phyloP scores from a whole-genome alignment of 2,329 filamentous ascomycete genomes.

The Scedosporium boydii region DNA sequence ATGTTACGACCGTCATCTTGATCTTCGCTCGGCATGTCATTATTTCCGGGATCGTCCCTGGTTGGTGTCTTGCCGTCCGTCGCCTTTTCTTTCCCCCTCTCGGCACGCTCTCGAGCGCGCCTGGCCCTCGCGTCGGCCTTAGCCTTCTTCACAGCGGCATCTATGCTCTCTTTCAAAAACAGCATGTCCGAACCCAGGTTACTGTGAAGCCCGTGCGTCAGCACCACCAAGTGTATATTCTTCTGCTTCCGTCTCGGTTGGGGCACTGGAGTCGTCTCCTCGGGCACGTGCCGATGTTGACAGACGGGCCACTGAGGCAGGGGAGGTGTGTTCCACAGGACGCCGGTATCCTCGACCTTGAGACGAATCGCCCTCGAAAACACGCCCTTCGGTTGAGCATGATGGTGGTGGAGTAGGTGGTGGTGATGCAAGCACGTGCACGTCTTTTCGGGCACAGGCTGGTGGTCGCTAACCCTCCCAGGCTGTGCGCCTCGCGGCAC shows the following conservation, averaged over 20 bases:
- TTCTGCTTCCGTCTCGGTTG: constrained; percentile 47
- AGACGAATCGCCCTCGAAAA: constrained; percentile 74
- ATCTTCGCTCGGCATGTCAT: constrained; percentile 6
- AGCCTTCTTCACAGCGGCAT: constrained; percentile 67
- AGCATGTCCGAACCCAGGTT: constrained; percentile 96
- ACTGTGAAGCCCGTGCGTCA: constrained; percentile 92
- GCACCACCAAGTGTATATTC: constrained; percentile 79
- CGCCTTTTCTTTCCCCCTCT: constrained; percentile 8
- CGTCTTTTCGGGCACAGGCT: constrained; percentile 49
- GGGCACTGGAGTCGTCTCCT: not conserved
- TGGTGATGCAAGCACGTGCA: constrained; percentile 29
- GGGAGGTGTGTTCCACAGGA: constrained; percentile 85
- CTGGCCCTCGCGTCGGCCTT: constrained; percentile 58
- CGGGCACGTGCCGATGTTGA: constrained; percentile 9
- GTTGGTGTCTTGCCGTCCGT: constrained; percentile 4
- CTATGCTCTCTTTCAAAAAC: constrained; percentile 94
- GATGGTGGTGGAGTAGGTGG: constrained; percentile 48
- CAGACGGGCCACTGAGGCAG: constrained; percentile 56
- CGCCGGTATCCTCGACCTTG: constrained; percentile 77
- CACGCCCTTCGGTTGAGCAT: constrained; percentile 61
- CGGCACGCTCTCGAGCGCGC: constrained; percentile 38
- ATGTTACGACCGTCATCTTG: constrained; percentile 13
- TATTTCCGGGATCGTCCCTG: no score
- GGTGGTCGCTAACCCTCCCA: constrained; percentile 68
- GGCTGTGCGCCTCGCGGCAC: constrained; percentile 45